A percentile compares a stretch with the other conserved stretches of the same genome.
Evolutionary conservation across 495 filamentous ascomycete genomes (phyloP).

Genomic region (Chaetomidium leptoderma): DNA sequence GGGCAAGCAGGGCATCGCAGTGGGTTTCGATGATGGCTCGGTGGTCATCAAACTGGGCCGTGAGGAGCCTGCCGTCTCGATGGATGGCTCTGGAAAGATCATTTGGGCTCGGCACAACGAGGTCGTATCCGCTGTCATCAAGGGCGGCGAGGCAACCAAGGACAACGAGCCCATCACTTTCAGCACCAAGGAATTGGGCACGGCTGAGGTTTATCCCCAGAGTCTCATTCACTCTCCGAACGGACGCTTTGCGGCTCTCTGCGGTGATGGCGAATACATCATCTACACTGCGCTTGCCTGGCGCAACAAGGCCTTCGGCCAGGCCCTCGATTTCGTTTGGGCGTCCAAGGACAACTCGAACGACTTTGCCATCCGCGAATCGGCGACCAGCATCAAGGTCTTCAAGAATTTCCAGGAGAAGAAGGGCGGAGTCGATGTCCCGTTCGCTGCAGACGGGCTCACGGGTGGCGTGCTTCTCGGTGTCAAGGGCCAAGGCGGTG

Average conservation of each 20-base stretch:
- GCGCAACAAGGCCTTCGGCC: slow-evolving; percentile 96
- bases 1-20: slow-evolving; percentile 86
- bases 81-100: slow-evolving; percentile 92
- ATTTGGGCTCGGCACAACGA: slow-evolving; percentile 94
- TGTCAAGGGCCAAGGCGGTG: slow-evolving; percentile 88
- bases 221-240: slow-evolving; percentile 94
- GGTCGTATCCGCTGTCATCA: slow-evolving; percentile 90
- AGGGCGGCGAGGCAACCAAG: slow-evolving; percentile 80
- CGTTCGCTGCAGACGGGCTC: slow-evolving; percentile 91
- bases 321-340: slow-evolving; percentile 95
- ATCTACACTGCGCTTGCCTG: slow-evolving; percentile 97
- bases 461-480: slow-evolving; percentile 88
- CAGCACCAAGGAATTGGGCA: slow-evolving; percentile 89
- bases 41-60: slow-evolving; percentile 97
- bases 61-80: slow-evolving; percentile 94
- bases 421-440: slow-evolving; percentile 81
- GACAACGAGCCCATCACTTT: slow-evolving; percentile 82
- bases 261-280: slow-evolving; percentile 96
- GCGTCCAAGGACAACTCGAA: slow-evolving; percentile 97
- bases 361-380: slow-evolving; percentile 96
- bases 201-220: slow-evolving; percentile 94
- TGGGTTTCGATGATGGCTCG: slow-evolving; percentile 96
- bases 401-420: slow-evolving; percentile 98
- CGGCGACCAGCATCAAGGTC: slow-evolving; percentile 85
- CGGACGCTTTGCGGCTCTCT: slow-evolving; percentile 93